Conservation (phyloP, 352 stramenopile species). For the Phytophthora sp. region DNA sequence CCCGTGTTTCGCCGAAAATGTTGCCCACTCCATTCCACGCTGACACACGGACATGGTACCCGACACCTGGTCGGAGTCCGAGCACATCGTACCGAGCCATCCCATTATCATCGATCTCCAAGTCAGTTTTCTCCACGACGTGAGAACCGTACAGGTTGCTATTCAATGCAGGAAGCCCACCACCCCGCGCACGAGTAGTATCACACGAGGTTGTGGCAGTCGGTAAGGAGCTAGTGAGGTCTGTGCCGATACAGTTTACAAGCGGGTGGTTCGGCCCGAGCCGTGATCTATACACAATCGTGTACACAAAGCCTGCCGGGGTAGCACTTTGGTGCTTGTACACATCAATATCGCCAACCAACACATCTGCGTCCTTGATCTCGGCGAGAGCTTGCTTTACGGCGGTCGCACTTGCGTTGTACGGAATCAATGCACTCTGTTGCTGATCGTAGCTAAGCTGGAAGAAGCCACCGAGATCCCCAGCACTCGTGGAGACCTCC, state of each 20-base stretch:
- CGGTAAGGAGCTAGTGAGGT: slow-evolving; percentile 51
- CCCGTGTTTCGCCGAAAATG: slow-evolving; percentile 79
- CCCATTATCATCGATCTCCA: slow-evolving; percentile 25
- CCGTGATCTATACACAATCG: slow-evolving; percentile 68
- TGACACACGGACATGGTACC: slow-evolving; percentile 91
- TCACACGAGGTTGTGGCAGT: slow-evolving; percentile 43
- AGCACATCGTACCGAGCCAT: slow-evolving; percentile 41
- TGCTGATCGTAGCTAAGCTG: slow-evolving; percentile 86
- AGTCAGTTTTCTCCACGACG: slow-evolving; percentile 48
- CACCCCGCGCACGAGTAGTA: slow-evolving; percentile 35
- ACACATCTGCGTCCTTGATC: slow-evolving; percentile 36
- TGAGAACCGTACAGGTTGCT: slow-evolving; percentile 67
- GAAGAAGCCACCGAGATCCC: slow-evolving; percentile 86
- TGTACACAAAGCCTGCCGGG: slow-evolving; percentile 58
- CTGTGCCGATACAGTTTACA: slow-evolving; percentile 48
- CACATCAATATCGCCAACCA: slow-evolving; percentile 55
- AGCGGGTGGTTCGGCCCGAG: slow-evolving; percentile 64
- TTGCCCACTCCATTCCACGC: slow-evolving; percentile 93
- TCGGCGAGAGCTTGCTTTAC: slow-evolving; percentile 63
- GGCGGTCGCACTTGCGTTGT: slow-evolving; percentile 55
- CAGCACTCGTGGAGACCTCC: slow-evolving; percentile 65
- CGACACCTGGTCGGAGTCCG: slow-evolving; percentile 39
- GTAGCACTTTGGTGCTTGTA: slow-evolving; percentile 52
- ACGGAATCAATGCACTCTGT: slow-evolving; percentile 73
- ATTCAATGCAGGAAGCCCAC: slow-evolving; percentile 79